Evolutionary conservation across 164 flowering plant species (phyloP).

Genomic region (Warburgia ugandensis): DNA sequence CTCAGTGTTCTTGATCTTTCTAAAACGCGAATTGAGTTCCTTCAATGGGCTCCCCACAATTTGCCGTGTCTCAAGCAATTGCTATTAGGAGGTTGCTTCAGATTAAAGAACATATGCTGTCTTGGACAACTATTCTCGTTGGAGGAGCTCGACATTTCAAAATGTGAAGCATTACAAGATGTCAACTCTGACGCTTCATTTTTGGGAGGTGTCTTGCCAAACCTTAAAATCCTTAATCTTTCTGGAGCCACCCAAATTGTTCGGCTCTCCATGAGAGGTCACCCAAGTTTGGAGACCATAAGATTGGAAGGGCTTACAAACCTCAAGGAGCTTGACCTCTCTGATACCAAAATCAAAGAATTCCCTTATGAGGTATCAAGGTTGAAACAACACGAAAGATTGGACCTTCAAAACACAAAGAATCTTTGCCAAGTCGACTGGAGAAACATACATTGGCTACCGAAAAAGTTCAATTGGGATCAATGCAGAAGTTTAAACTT

Average conservation of each 20-base stretch:
- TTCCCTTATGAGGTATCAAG: neutral
- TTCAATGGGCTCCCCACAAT: too few relatives aligned
- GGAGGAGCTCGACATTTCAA: slow-evolving; percentile 1
- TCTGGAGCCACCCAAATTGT: neutral
- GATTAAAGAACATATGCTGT: too few relatives aligned
- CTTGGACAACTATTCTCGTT: neutral
- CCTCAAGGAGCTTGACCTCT: neutral
- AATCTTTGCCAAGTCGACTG: neutral
- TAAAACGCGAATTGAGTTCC: too few relatives aligned
- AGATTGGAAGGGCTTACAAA: neutral
- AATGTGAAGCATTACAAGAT: neutral
- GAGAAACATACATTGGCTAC: neutral
- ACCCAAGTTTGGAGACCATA: neutral
- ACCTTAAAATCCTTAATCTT: neutral
- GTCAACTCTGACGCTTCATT: too few relatives aligned
- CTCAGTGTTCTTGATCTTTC: too few relatives aligned
- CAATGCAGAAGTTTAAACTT: neutral
- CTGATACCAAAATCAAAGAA: neutral
- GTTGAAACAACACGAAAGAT: neutral
- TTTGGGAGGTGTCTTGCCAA: neutral
- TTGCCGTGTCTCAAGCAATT: too few relatives aligned
- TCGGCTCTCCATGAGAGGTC: neutral
- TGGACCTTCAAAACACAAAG: neutral
- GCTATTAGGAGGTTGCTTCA: too few relatives aligned
- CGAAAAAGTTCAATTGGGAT: neutral